Percentiles rank a stretch among this genome's conserved stretches.
phyloP scores from a whole-genome alignment of 768 basidiomycete species.

The Lactarius sanguifluus region DNA sequence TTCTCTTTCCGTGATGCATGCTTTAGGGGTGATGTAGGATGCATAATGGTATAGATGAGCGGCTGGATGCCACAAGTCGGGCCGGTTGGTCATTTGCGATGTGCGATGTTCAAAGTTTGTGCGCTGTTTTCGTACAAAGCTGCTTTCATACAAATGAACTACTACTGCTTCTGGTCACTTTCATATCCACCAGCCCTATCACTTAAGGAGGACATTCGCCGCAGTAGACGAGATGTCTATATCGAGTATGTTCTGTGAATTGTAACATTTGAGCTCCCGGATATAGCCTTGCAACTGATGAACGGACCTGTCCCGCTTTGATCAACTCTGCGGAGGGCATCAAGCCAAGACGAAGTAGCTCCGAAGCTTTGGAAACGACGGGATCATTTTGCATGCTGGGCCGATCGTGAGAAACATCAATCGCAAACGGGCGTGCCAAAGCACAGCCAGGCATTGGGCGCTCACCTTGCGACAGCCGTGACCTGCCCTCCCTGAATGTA shows the following conservation, averaged over 20 bases:
- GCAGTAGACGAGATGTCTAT: conserved; percentile 36
- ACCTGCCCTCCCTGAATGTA: conserved; percentile 65
- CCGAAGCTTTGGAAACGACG: conserved; percentile 72
- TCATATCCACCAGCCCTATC: neutral
- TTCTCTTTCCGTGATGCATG: conserved; percentile 19
- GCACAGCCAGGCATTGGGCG: neutral
- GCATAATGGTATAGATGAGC: neutral
- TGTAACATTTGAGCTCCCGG: neutral
- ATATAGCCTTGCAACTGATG: neutral
- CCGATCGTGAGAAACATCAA: conserved; percentile 5
- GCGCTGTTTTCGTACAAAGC: neutral
- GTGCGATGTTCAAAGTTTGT: neutral
- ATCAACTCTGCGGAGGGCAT: conserved; percentile 81
- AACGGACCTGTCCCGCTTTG: conserved; percentile 63
- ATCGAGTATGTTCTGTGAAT: conserved; percentile 34
- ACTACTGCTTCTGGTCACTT: neutral
- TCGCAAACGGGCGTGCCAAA: neutral
- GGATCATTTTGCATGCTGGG: conserved; percentile 80
- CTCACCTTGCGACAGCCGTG: conserved; percentile 65
- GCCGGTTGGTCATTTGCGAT: neutral
- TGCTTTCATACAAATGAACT: neutral
- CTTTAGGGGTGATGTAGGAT: conserved; percentile 22
- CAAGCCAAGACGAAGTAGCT: conserved; percentile 71
- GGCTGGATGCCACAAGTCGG: neutral
- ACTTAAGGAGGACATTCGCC: conserved; percentile 25